These are phyloP conservation scores for Saitozyma sp. DNA, from an alignment of 768 basidiomycete species.

Conservation along the genomic window DNA sequence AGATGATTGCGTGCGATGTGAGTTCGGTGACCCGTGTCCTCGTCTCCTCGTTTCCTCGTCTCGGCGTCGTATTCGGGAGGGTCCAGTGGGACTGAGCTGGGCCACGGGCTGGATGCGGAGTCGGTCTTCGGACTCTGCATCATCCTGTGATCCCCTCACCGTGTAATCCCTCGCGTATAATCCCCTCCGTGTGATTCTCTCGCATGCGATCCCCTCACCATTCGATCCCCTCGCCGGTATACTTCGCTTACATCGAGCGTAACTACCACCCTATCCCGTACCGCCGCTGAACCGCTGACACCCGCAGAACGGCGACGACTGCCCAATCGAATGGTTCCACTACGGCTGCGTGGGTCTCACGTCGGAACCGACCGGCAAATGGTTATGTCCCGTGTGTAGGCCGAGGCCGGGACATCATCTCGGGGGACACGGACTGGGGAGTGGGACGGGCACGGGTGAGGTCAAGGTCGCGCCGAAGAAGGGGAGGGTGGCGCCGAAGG, in stretches of 20 bases:
- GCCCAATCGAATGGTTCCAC: constrained; percentile 51
- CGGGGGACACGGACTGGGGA: constrained; percentile 2
- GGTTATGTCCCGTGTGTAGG: constrained; percentile 45
- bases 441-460: background rate
- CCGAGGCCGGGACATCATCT: constrained; percentile 17
- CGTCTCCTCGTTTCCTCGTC: background rate
- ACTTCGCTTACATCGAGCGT: too few relatives aligned
- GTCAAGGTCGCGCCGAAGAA: constrained; percentile 7
- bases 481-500: background rate
- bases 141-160: too few relatives aligned
- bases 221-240: too few relatives aligned
- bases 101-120: too few relatives aligned
- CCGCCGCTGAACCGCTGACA: constrained; percentile 2
- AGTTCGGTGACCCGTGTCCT: constrained; percentile 8
- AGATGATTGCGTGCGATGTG: constrained; percentile 52
- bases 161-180: too few relatives aligned
- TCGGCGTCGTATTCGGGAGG: background rate
- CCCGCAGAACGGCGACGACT: constrained; percentile 45
- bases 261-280: too few relatives aligned
- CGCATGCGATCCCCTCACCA: too few relatives aligned
- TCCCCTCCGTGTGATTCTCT: too few relatives aligned
- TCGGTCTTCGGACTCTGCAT: too few relatives aligned
- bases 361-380: constrained; percentile 38
- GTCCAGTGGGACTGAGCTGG: background rate
- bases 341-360: constrained; percentile 39